Base-by-base conservation (phyloP, 768 basidiomycete species). In the Phlegmacium glaucopus region DNA sequence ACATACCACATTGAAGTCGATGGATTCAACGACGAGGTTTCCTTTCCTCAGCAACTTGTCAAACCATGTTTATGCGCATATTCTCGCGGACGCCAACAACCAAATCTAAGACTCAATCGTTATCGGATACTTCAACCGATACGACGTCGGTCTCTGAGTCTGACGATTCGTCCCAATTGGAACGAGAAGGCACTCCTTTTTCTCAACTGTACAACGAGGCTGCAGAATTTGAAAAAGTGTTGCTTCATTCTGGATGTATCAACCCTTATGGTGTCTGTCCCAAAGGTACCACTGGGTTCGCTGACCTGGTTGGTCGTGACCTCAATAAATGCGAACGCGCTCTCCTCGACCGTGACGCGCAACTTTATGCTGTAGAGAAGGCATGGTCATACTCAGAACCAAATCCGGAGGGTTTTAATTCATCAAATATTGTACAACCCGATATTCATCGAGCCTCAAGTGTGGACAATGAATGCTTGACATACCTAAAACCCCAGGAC, bases 401-500 rank as follows among this genome's bases (percentile, higher is more conserved):
- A 62, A 27, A 16, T 49, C 46, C 38, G 15, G 28, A 36, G 28
- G 50, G 47, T 8, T 39, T 35, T 15, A 32, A 39, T 16, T 17
- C 34, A 11, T 55, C 61, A 44, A 49, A 59, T n/a, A 48, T 53
- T n/a, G 44, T 29, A 25, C 38, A 46, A 10, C 64, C 60, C 7
- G 48, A 48, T 16, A 57, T 67, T 15, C 44, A 63, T 35, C 62
- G 65, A 32, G 49, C 58, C 5, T 55, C 58, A 17, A 58, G 59
- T 9, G 51, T 55, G 6, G 38, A 29, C 56, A 67, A n/a, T 39
- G 49, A 34, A 61, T 64, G 26, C 32, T 56, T 27, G 61, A 68
- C 64, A 60, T 62, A 41, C 26, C 61, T 76, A n/a, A 62, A 75
- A 11, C 70, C 78, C 3, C 62, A 68, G 11, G 71, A 80, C 48